A percentile compares a stretch with the other conserved stretches of the same genome.
These are phyloP conservation scores for Trichoderma erinaceum DNA, from an alignment of 495 filamentous ascomycete species.

Conservation along the genomic window DNA sequence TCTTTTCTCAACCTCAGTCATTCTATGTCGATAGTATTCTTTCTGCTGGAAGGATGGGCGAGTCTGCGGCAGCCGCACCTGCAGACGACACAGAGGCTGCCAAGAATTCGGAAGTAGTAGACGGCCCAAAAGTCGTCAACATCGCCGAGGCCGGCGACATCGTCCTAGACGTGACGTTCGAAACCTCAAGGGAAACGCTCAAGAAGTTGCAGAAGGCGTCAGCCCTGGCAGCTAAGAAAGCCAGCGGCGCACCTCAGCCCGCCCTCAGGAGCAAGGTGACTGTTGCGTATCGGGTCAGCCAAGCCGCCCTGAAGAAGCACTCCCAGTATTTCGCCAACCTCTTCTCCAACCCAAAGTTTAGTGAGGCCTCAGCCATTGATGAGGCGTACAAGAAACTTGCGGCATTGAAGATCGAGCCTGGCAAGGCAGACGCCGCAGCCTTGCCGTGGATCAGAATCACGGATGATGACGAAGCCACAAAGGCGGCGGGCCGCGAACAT, in stretches of 20 bases:
- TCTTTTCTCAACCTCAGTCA: not conserved
- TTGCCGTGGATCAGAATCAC: conserved; percentile 51
- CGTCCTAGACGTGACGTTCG: conserved; percentile 48
- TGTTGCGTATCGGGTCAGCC: conserved; percentile 34
- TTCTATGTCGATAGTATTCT: conserved; percentile 5
- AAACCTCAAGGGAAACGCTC: conserved; percentile 42
- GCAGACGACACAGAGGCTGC: conserved; percentile 22
- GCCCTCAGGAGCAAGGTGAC: conserved; percentile 29
- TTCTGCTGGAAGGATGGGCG: conserved; percentile 22
- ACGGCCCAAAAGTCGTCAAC: conserved; percentile 25
- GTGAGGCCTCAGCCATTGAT: conserved; percentile 43
- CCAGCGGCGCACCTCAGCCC: conserved; percentile 17
- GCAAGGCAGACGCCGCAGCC: conserved; percentile 37
- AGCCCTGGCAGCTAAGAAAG: conserved; percentile 9
- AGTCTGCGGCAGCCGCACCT: conserved; percentile 16
- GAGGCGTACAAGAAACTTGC: conserved; percentile 38
- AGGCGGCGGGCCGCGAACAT: conserved; percentile 40
- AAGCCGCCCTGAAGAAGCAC: conserved; percentile 34
- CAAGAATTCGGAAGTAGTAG: not conserved
- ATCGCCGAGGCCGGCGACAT: conserved; percentile 50
- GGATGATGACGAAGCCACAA: conserved; percentile 54
- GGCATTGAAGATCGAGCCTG: conserved; percentile 35
- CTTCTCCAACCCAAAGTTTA: conserved; percentile 44
- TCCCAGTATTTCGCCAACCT: conserved; percentile 57
- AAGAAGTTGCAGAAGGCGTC: conserved; percentile 23